These are phyloP conservation scores for Phycomyces blakesleeanus DNA, from an alignment of 192 early-diverging fungal genomes.

Conservation along the genomic window DNA sequence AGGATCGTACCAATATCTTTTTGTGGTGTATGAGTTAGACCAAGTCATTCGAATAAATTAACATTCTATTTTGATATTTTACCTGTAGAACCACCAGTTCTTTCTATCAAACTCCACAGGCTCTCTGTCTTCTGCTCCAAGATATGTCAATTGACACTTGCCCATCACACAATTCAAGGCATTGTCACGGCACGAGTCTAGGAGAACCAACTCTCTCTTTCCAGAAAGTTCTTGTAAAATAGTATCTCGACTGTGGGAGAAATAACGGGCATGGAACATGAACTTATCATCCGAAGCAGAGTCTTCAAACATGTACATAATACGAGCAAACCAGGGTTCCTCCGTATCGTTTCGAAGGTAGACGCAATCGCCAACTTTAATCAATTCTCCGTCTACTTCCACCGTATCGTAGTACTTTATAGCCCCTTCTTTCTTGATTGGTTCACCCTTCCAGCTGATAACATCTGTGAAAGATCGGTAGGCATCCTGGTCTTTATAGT, in stretches of 20 bases:
- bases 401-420: constrained; percentile 10
- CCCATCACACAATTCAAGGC: constrained; percentile 41
- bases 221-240: constrained; percentile 52
- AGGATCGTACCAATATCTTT: constrained; percentile 54
- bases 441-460: background rate
- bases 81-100: constrained; percentile 42
- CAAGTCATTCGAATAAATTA: background rate
- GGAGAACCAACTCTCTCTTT: constrained; percentile 51
- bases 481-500: constrained; percentile 14
- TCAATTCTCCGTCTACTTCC: constrained; percentile 29
- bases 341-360: constrained; percentile 30
- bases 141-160: constrained; percentile 32
- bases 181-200: constrained; percentile 50
- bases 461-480: constrained; percentile 20
- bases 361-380: constrained; percentile 31
- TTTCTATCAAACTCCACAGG: constrained; percentile 29
- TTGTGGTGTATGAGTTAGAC: background rate
- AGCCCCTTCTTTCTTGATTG: background rate
- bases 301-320: constrained; percentile 43
- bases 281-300: background rate
- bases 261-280: constrained; percentile 47
- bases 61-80: background rate
- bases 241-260: constrained; percentile 52
- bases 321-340: constrained; percentile 36
- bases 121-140: constrained; percentile 37